Conservation (phyloP, 768 basidiomycete genomes). For the Mycena olivaceomarginata region DNA sequence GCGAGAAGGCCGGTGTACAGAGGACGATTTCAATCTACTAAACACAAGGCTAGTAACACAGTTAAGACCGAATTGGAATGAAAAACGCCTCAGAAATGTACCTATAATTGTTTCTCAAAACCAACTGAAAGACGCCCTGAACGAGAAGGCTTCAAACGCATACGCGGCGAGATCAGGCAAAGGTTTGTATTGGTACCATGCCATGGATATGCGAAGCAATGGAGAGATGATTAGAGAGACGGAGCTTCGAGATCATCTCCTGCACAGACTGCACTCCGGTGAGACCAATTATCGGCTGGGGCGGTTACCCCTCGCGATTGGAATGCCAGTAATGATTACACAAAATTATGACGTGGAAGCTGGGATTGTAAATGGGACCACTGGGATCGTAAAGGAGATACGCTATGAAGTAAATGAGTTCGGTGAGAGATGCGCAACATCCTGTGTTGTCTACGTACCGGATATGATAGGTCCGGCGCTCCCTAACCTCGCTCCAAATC, state of each 20-base stretch:
- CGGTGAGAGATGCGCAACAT: neutral
- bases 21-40: neutral
- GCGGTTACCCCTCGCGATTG: conserved; percentile 55
- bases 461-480: conserved; percentile 17
- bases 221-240: conserved; percentile 44
- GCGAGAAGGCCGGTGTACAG: neutral
- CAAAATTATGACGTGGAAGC: conserved; percentile 60
- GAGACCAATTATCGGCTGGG: conserved; percentile 45
- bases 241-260: conserved; percentile 26
- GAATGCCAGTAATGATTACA: conserved; percentile 62
- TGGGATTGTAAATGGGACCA: conserved; percentile 45
- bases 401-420: neutral
- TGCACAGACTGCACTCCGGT: neutral
- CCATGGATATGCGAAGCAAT: conserved; percentile 44
- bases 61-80: neutral
- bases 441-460: conserved; percentile 25
- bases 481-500: conserved; percentile 25
- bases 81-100: neutral
- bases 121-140: neutral
- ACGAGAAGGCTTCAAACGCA: neutral
- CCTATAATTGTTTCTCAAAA: neutral
- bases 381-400: conserved; percentile 20
- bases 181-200: conserved; percentile 35
- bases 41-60: neutral
- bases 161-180: neutral